Conservation (phyloP, 2,329 filamentous ascomycete genomes). For the Neurospora sp. region DNA sequence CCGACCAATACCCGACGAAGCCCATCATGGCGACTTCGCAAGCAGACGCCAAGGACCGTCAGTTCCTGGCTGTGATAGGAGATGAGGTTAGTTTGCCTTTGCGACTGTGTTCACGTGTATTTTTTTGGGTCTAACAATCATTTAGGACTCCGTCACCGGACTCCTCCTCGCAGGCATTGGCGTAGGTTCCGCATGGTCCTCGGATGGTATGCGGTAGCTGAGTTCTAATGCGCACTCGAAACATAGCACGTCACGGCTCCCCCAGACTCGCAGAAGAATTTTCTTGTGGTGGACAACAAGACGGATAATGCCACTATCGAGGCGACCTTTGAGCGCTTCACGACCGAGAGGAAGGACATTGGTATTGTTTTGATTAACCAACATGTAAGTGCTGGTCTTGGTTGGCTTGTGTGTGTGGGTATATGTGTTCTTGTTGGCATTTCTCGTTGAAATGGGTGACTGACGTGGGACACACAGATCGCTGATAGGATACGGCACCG, state of each 20-base stretch:
- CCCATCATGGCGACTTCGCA: slow-evolving; percentile 36
- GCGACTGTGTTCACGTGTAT: slow-evolving; percentile 2
- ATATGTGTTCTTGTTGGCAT: background rate
- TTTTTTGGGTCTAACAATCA: slow-evolving; percentile 9
- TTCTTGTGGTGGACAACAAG: slow-evolving; percentile 90
- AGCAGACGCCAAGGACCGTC: slow-evolving; percentile 66
- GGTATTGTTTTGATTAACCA: slow-evolving; percentile 96
- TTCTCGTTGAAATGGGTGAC: background rate
- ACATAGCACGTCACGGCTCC: slow-evolving; percentile 78
- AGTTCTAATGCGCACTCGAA: slow-evolving; percentile 1
- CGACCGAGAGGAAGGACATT: slow-evolving; percentile 85
- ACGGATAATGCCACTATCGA: slow-evolving; percentile 85
- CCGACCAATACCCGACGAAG: background rate
- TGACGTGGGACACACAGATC: slow-evolving; percentile 45
- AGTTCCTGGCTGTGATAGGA: slow-evolving; percentile 95
- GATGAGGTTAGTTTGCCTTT: slow-evolving; percentile 61
- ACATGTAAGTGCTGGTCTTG: slow-evolving; percentile 55
- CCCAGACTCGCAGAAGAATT: slow-evolving; percentile 91
- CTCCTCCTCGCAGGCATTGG: slow-evolving; percentile 91
- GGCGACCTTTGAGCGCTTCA: slow-evolving; percentile 81
- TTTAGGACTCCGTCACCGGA: slow-evolving; percentile 87
- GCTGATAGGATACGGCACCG: slow-evolving; percentile 87
- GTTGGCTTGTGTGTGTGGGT: background rate
- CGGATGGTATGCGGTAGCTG: background rate
- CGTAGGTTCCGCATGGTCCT: slow-evolving; percentile 37